A percentile compares a stretch with the other conserved stretches of the same genome.
Evolutionary conservation across 192 early-diverging fungal species (phyloP).

Genomic region (Linnemannia hyalina): DNA sequence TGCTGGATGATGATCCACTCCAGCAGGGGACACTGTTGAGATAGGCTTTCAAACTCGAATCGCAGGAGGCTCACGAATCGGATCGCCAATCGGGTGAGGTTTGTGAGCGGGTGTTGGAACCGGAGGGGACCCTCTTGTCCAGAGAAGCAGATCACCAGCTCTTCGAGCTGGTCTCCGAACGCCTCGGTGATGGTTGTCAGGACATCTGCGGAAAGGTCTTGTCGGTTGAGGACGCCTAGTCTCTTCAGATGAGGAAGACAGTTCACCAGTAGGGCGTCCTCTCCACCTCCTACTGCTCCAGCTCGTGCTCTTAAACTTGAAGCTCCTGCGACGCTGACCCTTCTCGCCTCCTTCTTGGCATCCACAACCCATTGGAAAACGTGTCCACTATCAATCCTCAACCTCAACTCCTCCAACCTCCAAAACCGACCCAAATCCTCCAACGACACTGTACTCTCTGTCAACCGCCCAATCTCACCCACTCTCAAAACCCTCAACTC

Average conservation of each 20-base stretch:
- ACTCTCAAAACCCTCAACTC: constrained; percentile 17
- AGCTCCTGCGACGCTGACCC: not conserved
- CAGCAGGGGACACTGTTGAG: constrained; percentile 11
- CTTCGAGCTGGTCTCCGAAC: constrained; percentile 25
- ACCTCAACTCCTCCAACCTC: constrained; percentile 20
- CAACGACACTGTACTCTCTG: not conserved
- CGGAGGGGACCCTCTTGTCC: not conserved
- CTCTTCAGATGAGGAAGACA: constrained; percentile 29
- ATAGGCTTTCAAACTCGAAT: not conserved
- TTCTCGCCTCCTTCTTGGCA: constrained; percentile 7
- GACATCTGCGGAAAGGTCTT: not conserved
- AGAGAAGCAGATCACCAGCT: constrained; percentile 4
- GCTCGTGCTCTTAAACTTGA: not conserved
- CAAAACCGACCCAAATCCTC: constrained; percentile 11
- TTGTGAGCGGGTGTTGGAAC: constrained; percentile 1
- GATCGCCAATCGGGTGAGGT: constrained; percentile 11
- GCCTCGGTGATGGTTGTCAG: not conserved
- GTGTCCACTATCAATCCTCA: not conserved
- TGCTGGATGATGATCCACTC: constrained; percentile 18
- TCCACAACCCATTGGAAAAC: constrained; percentile 25
- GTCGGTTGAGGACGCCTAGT: not conserved
- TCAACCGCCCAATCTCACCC: not conserved
- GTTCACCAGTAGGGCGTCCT: not conserved
- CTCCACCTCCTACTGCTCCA: not conserved
- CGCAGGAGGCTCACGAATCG: not conserved